Evolutionary conservation across 2,329 filamentous ascomycete species (phyloP).

Genomic region (Sporothrix sp.): DNA sequence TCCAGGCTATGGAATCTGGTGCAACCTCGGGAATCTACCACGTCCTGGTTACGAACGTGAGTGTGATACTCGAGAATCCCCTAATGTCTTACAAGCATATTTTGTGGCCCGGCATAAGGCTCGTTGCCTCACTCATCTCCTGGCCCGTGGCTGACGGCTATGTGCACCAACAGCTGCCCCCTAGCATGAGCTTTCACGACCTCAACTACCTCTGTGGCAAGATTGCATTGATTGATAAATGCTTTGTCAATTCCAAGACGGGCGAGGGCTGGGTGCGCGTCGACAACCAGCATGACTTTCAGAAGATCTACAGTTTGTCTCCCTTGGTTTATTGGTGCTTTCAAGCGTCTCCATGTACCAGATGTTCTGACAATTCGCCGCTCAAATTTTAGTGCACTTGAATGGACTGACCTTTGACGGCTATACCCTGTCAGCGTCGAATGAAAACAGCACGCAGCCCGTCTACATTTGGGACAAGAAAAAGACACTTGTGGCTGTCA

Average conservation of each 20-base stretch:
- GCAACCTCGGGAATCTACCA: constrained; percentile 7
- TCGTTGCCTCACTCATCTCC: not conserved
- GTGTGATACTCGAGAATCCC: not conserved
- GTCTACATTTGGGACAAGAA: constrained; percentile 10
- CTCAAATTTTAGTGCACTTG: constrained; percentile 7
- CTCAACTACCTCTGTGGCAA: constrained; percentile 1
- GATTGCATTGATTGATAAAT: constrained; percentile 5
- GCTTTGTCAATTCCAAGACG: constrained; percentile 10
- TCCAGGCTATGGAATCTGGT: constrained; percentile 2
- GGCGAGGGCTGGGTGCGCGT: constrained; percentile 14
- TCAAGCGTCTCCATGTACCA: too few relatives aligned
- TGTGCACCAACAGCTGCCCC: constrained; percentile 9
- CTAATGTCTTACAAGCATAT: not conserved
- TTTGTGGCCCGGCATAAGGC: too few relatives aligned
- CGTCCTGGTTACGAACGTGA: constrained; percentile 14
- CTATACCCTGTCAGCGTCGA: constrained; percentile 3
- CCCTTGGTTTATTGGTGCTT: too few relatives aligned
- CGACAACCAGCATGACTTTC: not conserved
- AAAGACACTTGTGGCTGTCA: not conserved
- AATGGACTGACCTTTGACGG: constrained; percentile 6
- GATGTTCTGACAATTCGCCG: too few relatives aligned
- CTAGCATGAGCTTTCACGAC: constrained; percentile 1
- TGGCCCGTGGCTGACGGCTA: too few relatives aligned
- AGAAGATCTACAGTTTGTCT: constrained; percentile 3
- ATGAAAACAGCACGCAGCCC: constrained; percentile 3